Percentiles rank a stretch among this genome's conserved stretches.
phyloP scores from a whole-genome alignment of 78 protist genomes.

The Polysphondylium violaceum region DNA sequence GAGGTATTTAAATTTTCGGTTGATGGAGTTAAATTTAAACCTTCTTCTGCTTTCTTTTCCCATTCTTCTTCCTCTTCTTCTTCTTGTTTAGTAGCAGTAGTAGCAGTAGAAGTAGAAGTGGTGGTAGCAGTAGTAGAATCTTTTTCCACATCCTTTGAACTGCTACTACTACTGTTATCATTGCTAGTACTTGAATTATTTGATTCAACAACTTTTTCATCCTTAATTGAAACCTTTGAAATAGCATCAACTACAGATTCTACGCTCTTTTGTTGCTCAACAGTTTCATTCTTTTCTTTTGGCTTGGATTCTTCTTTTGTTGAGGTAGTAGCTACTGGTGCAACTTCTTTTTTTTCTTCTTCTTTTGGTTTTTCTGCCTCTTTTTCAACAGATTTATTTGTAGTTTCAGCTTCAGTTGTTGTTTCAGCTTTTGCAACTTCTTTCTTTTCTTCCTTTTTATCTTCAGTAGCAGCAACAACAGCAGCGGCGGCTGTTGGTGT shows the following conservation, averaged over 20 bases:
- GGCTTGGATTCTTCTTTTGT: neutral
- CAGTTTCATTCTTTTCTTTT: neutral
- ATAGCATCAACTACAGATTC: neutral
- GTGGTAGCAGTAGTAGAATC: neutral
- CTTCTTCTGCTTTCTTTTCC: constrained; percentile 39
- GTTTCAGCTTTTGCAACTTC: neutral
- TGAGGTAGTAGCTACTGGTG: neutral
- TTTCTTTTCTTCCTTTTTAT: no score
- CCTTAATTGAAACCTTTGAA: neutral
- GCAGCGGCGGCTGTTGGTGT: neutral
- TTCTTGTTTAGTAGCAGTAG: neutral
- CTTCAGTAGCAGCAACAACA: neutral
- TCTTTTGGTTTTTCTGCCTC: neutral
- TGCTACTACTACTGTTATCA: neutral
- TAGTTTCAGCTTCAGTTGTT: constrained; percentile 20
- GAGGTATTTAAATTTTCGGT: neutral
- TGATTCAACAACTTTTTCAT: neutral
- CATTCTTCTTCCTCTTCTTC: constrained; percentile 63
- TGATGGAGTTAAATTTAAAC: neutral
- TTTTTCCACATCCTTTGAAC: neutral
- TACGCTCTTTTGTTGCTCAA: neutral
- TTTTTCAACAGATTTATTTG: neutral
- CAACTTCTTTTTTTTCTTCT: neutral
- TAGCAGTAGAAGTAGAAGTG: neutral
- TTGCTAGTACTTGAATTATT: neutral